Conservation (phyloP, 2,329 filamentous ascomycete species). For the Exophiala sp. region DNA sequence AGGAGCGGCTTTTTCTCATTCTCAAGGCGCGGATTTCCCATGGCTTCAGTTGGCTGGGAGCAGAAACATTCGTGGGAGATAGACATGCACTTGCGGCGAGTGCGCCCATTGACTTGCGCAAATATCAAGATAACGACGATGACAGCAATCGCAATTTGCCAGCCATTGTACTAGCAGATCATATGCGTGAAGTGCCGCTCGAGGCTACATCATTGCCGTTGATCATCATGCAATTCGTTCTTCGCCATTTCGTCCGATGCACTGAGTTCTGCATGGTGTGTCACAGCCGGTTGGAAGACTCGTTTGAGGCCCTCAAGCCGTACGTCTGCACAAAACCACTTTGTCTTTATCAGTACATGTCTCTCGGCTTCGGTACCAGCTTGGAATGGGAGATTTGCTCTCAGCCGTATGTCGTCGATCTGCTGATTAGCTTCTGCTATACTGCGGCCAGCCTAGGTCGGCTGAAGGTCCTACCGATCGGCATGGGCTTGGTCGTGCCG, state of each 20-base stretch:
- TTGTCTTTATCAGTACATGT: slow-evolving; percentile 84
- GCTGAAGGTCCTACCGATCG: slow-evolving; percentile 52
- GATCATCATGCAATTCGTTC: slow-evolving; percentile 64
- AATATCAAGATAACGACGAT: slow-evolving; percentile 18
- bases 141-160: slow-evolving; percentile 34
- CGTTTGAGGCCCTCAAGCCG: slow-evolving; percentile 51
- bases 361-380: slow-evolving; percentile 74
- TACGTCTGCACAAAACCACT: slow-evolving; percentile 70
- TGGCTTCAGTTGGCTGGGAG: slow-evolving; percentile 60
- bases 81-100: slow-evolving; percentile 33
- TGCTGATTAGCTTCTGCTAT: slow-evolving; percentile 79
- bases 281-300: slow-evolving; percentile 59
- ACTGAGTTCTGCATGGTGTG: slow-evolving; percentile 85
- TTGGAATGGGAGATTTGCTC: slow-evolving; percentile 77
- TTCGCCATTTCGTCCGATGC: slow-evolving; percentile 72
- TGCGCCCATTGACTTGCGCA: background rate
- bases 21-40: slow-evolving; percentile 53
- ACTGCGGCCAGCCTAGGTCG: slow-evolving; percentile 41
- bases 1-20: slow-evolving; percentile 57
- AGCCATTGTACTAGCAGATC: slow-evolving; percentile 46
- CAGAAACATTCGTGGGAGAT: slow-evolving; percentile 54
- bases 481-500: slow-evolving; percentile 52
- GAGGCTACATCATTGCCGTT: slow-evolving; percentile 50
- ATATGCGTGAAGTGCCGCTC: slow-evolving; percentile 37
- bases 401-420: slow-evolving; percentile 75